Base-by-base conservation (phyloP, 257 asterid genomes). In the Salvia splendens region DNA sequence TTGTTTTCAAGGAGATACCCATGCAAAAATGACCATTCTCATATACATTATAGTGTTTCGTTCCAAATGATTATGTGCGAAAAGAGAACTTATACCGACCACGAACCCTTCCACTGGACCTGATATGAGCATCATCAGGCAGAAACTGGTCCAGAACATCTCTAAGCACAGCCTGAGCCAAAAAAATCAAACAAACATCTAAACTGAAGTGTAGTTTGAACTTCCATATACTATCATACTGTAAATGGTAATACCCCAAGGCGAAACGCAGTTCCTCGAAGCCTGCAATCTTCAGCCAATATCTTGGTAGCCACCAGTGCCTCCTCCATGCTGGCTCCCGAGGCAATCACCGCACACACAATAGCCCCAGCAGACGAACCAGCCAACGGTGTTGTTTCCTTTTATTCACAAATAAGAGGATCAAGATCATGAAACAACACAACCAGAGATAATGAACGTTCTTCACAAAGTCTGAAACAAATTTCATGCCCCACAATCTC, bases 341-440 rank as follows among this genome's bases (percentile, higher is more conserved):
- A 93, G 54, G 99, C 99, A 76, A 93, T 76, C 68, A 77, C 92
- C 8, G 92, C 99, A 81, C 97, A 90, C 4, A 93, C 97, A 73
- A 93, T 90, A 33, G 99, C 95, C 47, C 99, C 99, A 40, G 99
- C 99, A 38, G 99, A 94, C 16, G 99, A 84, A 77, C 99, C 99
- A 72, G 97, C 96, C 63, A 94, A 73, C 14, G 99, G 97, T 4
- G 99, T 94, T 49, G 96, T 84, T 65, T 92, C 96, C 98, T 24
- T 24, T 24, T 92, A 79, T 36, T 69, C 17, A 33, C 77, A 61
- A 8, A 20, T 11, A 45, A 20, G 30, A 9, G 32, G 4, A 49
- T 49, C 68, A 12, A 7, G 54, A 24, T 38, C 48, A 61, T 41
- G 30, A 54, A 54, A 48, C 15, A 62, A 38, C 30, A 24, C 2